Evolutionary conservation across 2,329 filamentous ascomycete species (phyloP), one percentile per base, ranked within the genome.

Genomic region (Epichloe uncinata): DNA sequence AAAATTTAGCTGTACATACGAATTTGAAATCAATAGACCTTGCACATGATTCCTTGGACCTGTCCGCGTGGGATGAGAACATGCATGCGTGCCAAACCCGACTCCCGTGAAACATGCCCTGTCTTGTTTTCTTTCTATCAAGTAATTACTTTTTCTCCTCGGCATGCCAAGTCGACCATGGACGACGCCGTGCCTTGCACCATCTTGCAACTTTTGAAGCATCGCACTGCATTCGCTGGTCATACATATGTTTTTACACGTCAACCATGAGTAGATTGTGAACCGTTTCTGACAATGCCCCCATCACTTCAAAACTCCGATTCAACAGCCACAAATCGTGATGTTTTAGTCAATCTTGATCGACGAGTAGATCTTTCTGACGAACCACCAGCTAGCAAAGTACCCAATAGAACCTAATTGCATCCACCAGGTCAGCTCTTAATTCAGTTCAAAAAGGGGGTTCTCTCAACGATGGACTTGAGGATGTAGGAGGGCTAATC

Each of bases 351-450:
- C 93, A 56, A 98, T 89, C 74, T 98, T 98, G 72, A 98, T 95
- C n/a, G 90, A 96, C 22, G 81, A 74, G 67, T 98, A 98, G 54
- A 98, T 98, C 66, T 86, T 91, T 57, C 87, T 81, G 48, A 95
- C 85, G 64, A 98, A 98, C 64, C 85, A 78, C 87, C 90, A 97
- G 65, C 88, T 94, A 8, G 93, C 82, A 60, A 96, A 88, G 73
- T 93, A 96, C 50, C 93, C 93, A 63, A 98, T 97, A 0, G 91
- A 86, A 34, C 91, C 93, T 96, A 55, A 46, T 46, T 5, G 26
- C 36, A 44, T 49, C 36, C 33, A 42, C 35, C 22, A 48, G 18
- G 45, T 50, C 18, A 35, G 37, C 16, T 20, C 9, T 18, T 44
- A 74, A 85, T 69, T 9, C 15, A 38, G 4, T 75, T 85, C 61